Evolutionary conservation across 75 land plant species (phyloP).

Genomic region (Picea glauca): DNA sequence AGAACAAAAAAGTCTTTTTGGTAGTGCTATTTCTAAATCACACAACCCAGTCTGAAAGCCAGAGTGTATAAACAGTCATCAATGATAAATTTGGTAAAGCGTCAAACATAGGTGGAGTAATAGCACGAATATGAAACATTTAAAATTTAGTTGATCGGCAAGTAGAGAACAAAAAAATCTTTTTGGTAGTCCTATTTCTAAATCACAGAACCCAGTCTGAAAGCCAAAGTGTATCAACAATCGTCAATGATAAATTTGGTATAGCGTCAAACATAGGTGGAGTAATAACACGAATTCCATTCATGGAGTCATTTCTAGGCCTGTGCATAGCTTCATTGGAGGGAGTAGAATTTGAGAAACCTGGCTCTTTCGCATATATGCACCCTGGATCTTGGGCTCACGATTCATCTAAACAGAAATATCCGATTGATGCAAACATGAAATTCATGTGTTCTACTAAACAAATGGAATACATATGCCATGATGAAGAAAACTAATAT

Average conservation of each 20-base stretch:
- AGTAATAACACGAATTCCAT: no score
- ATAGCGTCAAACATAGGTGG: neutral
- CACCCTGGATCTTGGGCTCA: no score
- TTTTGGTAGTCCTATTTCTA: neutral
- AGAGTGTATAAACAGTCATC: neutral
- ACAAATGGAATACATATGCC: no score
- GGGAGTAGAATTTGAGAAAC: no score
- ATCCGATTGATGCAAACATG: neutral
- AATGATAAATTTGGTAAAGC: no score
- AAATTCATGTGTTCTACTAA: neutral
- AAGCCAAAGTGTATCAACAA: constrained; percentile 4
- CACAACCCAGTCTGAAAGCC: neutral
- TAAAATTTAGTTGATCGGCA: neutral
- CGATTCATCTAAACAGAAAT: no score
- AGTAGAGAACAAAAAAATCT: neutral
- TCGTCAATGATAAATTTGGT: neutral
- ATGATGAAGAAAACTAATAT: no score
- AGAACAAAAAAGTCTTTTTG: neutral
- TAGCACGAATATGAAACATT: no score
- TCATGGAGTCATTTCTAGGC: no score
- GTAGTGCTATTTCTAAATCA: constrained; percentile 5
- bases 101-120: neutral
- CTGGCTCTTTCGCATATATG: no score
- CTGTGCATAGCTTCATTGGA: no score
- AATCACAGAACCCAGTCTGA: neutral